phyloP scores from a whole-genome alignment of 1,284 basidiomycete species.

The Fomitopsis pinicola region DNA sequence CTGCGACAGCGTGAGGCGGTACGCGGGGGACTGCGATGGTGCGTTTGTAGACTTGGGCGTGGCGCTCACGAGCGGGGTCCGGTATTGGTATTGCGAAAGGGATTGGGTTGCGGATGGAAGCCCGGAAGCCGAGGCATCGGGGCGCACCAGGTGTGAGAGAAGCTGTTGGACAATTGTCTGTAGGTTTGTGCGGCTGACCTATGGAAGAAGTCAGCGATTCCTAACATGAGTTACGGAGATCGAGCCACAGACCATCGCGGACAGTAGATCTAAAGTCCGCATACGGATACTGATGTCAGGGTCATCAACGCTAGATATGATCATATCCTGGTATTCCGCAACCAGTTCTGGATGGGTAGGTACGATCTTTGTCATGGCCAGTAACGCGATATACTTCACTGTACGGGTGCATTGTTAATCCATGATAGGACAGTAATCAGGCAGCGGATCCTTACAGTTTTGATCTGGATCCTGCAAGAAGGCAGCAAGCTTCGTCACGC shows the following conservation, averaged over 20 bases:
- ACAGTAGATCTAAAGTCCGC: slow-evolving; percentile 90
- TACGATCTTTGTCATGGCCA: slow-evolving; percentile 95
- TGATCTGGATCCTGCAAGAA: slow-evolving; percentile 95
- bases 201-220: slow-evolving; percentile 11
- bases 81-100: slow-evolving; percentile 44
- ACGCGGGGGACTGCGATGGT: slow-evolving; percentile 69
- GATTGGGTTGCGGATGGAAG: slow-evolving; percentile 60
- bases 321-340: slow-evolving; percentile 89
- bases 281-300: slow-evolving; percentile 94
- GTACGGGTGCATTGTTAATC: not conserved
- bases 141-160: slow-evolving; percentile 78
- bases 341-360: slow-evolving; percentile 90
- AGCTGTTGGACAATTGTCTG: slow-evolving; percentile 88
- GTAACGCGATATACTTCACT: slow-evolving; percentile 96
- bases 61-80: slow-evolving; percentile 33
- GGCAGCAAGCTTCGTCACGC: slow-evolving; percentile 89
- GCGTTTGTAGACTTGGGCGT: slow-evolving; percentile 34
- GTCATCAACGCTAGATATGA: slow-evolving; percentile 88
- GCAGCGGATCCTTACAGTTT: slow-evolving; percentile 58
- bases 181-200: slow-evolving; percentile 82
- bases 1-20: slow-evolving; percentile 79
- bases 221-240: not conserved
- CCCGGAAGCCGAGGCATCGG: slow-evolving; percentile 39
- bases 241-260: slow-evolving; percentile 75
- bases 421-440: not conserved